phyloP scores from a whole-genome alignment of 1,139 yeast species.

The Saccharomyces hybrid region DNA sequence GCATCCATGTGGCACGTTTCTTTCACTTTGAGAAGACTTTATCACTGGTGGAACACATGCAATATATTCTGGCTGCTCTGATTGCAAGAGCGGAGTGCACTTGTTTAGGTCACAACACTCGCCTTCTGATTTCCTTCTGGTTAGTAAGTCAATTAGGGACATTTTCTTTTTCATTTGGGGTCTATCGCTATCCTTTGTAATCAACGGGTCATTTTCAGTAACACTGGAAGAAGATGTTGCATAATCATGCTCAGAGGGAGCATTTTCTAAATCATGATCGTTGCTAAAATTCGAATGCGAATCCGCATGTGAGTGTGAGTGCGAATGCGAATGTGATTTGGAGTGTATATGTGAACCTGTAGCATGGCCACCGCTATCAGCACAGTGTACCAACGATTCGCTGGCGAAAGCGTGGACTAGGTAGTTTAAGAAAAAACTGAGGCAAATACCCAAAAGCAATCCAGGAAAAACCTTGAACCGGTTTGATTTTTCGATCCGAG shows the following conservation, averaged over 20 bases:
- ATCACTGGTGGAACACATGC: not conserved
- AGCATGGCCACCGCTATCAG: conserved; percentile 42
- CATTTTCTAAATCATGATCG: conserved; percentile 7
- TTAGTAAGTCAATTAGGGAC: conserved; percentile 7
- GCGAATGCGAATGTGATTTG: conserved; percentile 10
- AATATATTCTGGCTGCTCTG: not conserved
- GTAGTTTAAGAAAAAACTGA: conserved; percentile 55
- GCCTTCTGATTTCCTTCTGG: conserved; percentile 5
- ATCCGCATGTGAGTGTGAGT: conserved; percentile 13
- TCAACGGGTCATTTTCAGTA: not conserved
- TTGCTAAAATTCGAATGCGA: conserved; percentile 13
- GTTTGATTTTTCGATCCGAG: conserved; percentile 47
- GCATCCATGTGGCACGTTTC: not conserved
- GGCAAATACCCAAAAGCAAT: conserved; percentile 50
- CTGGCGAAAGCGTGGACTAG: conserved; percentile 68
- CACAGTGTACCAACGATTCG: conserved; percentile 81
- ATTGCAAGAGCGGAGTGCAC: conserved; percentile 6
- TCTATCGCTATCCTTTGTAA: not conserved
- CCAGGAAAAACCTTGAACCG: conserved; percentile 41
- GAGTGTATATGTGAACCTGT: conserved; percentile 1
- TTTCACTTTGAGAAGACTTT: not conserved
- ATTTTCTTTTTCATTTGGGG: not conserved
- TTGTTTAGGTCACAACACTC: conserved; percentile 5
- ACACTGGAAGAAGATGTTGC: not conserved
- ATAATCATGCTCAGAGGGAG: not conserved